A percentile compares a stretch with the other conserved stretches of the same genome.
Evolutionary conservation across 2,329 filamentous ascomycete species (phyloP).

Genomic region (Dothidotthia symphoricarpi): DNA sequence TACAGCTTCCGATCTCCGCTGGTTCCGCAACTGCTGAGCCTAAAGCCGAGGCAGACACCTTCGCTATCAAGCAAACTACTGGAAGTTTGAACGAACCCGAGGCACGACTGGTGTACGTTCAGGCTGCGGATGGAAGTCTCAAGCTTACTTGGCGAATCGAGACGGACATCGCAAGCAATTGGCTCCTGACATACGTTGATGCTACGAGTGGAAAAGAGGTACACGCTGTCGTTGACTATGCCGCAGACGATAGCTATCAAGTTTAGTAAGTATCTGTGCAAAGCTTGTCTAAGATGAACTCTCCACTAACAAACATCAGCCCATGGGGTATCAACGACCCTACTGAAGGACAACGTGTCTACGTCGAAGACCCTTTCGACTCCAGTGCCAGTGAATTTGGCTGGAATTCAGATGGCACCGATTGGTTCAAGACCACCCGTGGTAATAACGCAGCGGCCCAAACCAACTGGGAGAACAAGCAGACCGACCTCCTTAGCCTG

Average conservation of each 20-base stretch:
- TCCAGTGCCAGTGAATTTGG: constrained; percentile 50
- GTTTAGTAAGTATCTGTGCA: constrained; percentile 47
- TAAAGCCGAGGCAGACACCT: constrained; percentile 36
- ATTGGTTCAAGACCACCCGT: constrained; percentile 53
- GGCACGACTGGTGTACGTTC: constrained; percentile 55
- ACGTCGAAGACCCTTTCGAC: constrained; percentile 53
- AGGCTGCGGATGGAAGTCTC: constrained; percentile 46
- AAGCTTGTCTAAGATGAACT: constrained; percentile 14
- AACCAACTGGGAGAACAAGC: constrained; percentile 48
- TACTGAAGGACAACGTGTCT: constrained; percentile 47
- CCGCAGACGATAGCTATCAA: constrained; percentile 53
- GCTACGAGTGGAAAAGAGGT: constrained; percentile 48
- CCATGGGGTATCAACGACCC: constrained; percentile 57
- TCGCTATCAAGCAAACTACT: constrained; percentile 42
- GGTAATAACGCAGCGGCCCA: constrained; percentile 62
- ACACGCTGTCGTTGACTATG: constrained; percentile 54
- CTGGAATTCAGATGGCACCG: constrained; percentile 53
- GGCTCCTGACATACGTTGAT: constrained; percentile 58
- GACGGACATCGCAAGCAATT: constrained; percentile 56
- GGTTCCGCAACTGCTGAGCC: constrained; percentile 33
- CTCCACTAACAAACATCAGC: constrained; percentile 2
- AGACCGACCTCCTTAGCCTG: constrained; percentile 46
- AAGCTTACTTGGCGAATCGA: constrained; percentile 59
- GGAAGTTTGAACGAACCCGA: constrained; percentile 54
- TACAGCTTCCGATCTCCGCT: constrained; percentile 44